A percentile compares a stretch with the other conserved stretches of the same genome.
phyloP scores from a whole-genome alignment of 352 stramenopile species.

The Phytophthora cactorum region DNA sequence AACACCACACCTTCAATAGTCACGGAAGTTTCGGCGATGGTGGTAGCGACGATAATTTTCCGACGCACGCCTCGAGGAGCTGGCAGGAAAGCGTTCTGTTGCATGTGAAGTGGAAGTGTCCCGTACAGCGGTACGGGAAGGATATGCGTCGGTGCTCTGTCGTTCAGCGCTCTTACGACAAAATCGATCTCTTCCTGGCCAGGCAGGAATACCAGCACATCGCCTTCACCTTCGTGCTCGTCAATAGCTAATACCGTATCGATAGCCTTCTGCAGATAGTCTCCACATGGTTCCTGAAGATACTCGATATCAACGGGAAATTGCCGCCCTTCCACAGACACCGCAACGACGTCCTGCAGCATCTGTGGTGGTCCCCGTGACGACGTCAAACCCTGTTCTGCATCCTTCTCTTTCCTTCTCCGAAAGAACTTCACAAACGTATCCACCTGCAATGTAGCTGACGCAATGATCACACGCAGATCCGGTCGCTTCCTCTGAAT shows the following conservation, averaged over 20 bases:
- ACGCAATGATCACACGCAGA: conserved; percentile 89
- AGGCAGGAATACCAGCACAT: conserved; percentile 97
- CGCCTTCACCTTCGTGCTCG: conserved; percentile 74
- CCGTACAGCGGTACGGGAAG: conserved; percentile 91
- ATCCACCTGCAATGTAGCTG: conserved; percentile 83
- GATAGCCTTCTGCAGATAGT: conserved; percentile 81
- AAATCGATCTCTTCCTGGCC: conserved; percentile 95
- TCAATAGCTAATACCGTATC: conserved; percentile 78
- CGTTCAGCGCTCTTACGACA: conserved; percentile 75
- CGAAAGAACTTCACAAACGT: conserved; percentile 93
- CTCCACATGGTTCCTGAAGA: conserved; percentile 61
- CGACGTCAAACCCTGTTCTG: neutral
- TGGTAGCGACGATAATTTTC: conserved; percentile 91
- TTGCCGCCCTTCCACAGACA: conserved; percentile 88
- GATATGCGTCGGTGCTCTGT: conserved; percentile 55
- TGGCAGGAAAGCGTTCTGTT: conserved; percentile 92
- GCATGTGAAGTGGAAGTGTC: conserved; percentile 91
- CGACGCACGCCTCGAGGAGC: conserved; percentile 61
- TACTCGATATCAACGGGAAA: conserved; percentile 95
- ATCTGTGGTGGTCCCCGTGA: conserved; percentile 3
- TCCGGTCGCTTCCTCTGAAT: conserved; percentile 90
- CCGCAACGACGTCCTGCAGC: conserved; percentile 61
- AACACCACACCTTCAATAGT: conserved; percentile 97
- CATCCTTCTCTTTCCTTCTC: conserved; percentile 44
- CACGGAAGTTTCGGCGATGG: conserved; percentile 96